phyloP scores from a whole-genome alignment of 306 rosid genomes.

The Vigna mungo region DNA sequence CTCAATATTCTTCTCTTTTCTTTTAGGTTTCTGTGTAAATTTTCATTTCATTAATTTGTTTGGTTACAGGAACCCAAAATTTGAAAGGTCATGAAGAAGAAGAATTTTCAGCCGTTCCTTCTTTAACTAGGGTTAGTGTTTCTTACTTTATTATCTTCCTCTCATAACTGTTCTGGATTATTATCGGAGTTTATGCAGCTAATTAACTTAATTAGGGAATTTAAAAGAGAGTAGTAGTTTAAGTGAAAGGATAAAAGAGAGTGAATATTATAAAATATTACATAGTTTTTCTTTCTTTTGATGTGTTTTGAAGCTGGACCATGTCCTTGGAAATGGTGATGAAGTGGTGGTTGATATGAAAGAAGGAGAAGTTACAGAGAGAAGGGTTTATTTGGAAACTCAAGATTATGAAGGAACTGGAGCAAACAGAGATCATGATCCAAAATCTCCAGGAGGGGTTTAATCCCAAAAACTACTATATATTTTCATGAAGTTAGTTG shows the following conservation, averaged over 20 bases:
- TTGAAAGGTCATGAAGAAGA: conserved; percentile 35
- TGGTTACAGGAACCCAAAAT: conserved; percentile 44
- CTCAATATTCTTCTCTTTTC: neutral
- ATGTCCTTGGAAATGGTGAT: conserved; percentile 26
- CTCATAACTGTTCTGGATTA: neutral
- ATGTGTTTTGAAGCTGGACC: neutral
- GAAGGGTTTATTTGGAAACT: conserved; percentile 52
- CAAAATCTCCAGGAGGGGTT: conserved; percentile 51
- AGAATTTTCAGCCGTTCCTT: conserved; percentile 29
- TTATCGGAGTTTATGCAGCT: no score
- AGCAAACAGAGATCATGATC: conserved; percentile 59
- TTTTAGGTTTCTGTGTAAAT: neutral
- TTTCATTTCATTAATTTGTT: neutral
- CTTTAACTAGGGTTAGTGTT: conserved; percentile 47
- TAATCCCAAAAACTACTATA: conserved; percentile 14
- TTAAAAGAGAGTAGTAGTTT: neutral
- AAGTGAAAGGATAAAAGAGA: neutral
- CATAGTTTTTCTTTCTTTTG: neutral
- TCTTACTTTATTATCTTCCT: neutral
- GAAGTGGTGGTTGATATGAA: conserved; percentile 19
- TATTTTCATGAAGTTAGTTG: conserved; percentile 20
- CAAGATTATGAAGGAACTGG: conserved; percentile 60
- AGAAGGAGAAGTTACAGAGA: conserved; percentile 19
- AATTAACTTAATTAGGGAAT: neutral
- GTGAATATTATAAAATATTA: no score